These are phyloP conservation scores for Cyanodermella asteris DNA, from an alignment of 2,329 filamentous ascomycete genomes.

Conservation along the genomic window DNA sequence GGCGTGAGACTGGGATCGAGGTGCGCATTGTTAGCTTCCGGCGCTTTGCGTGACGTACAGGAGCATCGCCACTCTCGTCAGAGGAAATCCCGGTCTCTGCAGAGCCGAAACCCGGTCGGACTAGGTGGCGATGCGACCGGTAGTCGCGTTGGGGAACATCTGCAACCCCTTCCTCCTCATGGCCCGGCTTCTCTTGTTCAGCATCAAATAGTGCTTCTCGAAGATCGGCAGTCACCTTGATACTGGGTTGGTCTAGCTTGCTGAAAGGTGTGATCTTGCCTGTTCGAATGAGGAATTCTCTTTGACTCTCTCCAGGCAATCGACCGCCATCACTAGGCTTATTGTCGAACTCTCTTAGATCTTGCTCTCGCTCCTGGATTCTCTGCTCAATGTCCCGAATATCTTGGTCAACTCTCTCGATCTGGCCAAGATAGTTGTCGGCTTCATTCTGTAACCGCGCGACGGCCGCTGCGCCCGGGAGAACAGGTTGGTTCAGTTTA, in stretches of 20 bases:
- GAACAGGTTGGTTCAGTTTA: conserved; percentile 33
- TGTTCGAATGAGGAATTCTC: conserved; percentile 81
- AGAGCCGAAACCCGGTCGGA: conserved; percentile 47
- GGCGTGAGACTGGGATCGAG: too few species aligned
- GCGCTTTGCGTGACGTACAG: conserved; percentile 4
- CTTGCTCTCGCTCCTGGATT: conserved; percentile 50
- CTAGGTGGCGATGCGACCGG: conserved; percentile 50
- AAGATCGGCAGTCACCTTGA: conserved; percentile 44
- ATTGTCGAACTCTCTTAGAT: too few species aligned
- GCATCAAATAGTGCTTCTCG: conserved; percentile 62
- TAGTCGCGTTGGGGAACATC: conserved; percentile 9
- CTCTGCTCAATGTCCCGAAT: conserved; percentile 59
- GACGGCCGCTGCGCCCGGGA: conserved; percentile 26
- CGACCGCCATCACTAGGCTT: too few species aligned
- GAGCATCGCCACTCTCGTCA: conserved; percentile 5
- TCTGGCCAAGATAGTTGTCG: conserved; percentile 39
- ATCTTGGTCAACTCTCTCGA: conserved; percentile 46
- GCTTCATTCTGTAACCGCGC: conserved; percentile 33
- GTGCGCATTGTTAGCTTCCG: too few species aligned
- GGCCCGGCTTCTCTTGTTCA: conserved; percentile 39
- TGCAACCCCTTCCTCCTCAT: conserved; percentile 19
- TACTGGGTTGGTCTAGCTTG: conserved; percentile 36
- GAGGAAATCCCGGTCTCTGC: conserved; percentile 1
- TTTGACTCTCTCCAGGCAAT: conserved; percentile 58
- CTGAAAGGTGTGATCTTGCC: conserved; percentile 96